A percentile compares a stretch with the other conserved stretches of the same genome.
These are phyloP conservation scores for Phytophthora pinifolia DNA, from an alignment of 352 stramenopile genomes.

Conservation along the genomic window DNA sequence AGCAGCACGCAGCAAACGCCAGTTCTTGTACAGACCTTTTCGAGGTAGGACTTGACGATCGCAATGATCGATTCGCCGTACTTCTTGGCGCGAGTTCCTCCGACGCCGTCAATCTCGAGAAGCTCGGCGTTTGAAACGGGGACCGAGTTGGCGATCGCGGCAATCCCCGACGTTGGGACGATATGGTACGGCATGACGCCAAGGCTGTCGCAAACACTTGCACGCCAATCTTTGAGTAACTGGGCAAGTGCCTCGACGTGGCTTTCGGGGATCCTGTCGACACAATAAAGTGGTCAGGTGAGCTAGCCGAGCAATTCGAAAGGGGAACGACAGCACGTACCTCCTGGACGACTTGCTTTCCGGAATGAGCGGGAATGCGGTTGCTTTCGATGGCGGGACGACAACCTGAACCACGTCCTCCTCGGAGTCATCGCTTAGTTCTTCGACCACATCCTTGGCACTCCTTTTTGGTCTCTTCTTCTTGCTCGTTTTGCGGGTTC, in stretches of 20 bases:
- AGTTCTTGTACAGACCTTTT: constrained; percentile 45
- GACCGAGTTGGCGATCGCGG: constrained; percentile 76
- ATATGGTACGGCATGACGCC: constrained; percentile 91
- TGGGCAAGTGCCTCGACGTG: constrained; percentile 78
- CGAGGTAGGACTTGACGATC: constrained; percentile 78
- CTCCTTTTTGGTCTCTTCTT: constrained; percentile 36
- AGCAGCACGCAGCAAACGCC: background rate
- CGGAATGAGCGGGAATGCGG: constrained; percentile 57
- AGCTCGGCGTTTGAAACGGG: constrained; percentile 76
- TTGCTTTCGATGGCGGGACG: constrained; percentile 21
- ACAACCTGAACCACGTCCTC: constrained; percentile 62
- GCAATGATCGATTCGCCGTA: constrained; percentile 84
- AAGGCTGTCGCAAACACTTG: constrained; percentile 82
- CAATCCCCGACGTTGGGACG: constrained; percentile 76
- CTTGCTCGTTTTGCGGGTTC: constrained; percentile 26
- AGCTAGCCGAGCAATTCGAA: background rate
- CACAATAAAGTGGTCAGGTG: constrained; percentile 1
- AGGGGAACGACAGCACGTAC: constrained; percentile 29
- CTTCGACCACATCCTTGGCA: constrained; percentile 44
- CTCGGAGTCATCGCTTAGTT: constrained; percentile 66
- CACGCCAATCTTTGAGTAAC: constrained; percentile 86
- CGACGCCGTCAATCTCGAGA: constrained; percentile 80
- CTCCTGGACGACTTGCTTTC: constrained; percentile 44
- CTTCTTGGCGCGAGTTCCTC: constrained; percentile 84
- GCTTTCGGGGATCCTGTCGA: constrained; percentile 56